Evolutionary conservation across 2,329 filamentous ascomycete species (phyloP), one percentile per base, ranked within the genome.

Genomic region (Venturia asperata): DNA sequence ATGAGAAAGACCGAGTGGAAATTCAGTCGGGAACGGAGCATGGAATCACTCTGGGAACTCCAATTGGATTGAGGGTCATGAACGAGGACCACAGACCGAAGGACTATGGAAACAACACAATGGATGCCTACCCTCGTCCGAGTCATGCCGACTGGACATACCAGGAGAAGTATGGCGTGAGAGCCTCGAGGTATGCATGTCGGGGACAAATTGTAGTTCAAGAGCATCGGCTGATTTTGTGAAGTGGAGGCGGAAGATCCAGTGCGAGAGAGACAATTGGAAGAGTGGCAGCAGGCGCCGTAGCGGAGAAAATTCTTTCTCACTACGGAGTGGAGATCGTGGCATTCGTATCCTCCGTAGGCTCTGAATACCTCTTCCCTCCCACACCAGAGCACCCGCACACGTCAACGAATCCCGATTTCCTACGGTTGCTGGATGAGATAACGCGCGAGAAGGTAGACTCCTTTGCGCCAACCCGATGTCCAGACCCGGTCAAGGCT

Each of bases 101-200:
- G 74, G 94, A 99, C 80, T 97, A 97, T 78, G 90, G 90, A 65
- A 85, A 86, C 78, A 85, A 86, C 74, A 96, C 92, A 39, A 97
- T 97, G 85, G 91, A 97, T 77, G 79, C 87, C 68, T 97, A 89
- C 82, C 94, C 94, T 5, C 85, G 94, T 63, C 94, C 93, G 43
- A 91, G 87, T 74, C 94, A 97, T 78, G 93, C 94, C 67, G 93
- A 97, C 78, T 97, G 89, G 85, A 97, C 94, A 67, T 97, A 97
- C 79, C 83, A 96, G 67, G 90, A 96, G 77, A 97, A 97, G 80
- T 99, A 99, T 76, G 93, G 93, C 66, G 87, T 95, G 70, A 95
- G 95, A 81, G 92, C 94, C 45, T 90, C 86, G 75, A 58, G 52
- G 52, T 58, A 58, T 21, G 52, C 52, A 58, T 58, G n/a, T 34